These are phyloP conservation scores for Chaetomium cochliodes DNA, from an alignment of 495 filamentous ascomycete genomes.

Conservation along the genomic window DNA sequence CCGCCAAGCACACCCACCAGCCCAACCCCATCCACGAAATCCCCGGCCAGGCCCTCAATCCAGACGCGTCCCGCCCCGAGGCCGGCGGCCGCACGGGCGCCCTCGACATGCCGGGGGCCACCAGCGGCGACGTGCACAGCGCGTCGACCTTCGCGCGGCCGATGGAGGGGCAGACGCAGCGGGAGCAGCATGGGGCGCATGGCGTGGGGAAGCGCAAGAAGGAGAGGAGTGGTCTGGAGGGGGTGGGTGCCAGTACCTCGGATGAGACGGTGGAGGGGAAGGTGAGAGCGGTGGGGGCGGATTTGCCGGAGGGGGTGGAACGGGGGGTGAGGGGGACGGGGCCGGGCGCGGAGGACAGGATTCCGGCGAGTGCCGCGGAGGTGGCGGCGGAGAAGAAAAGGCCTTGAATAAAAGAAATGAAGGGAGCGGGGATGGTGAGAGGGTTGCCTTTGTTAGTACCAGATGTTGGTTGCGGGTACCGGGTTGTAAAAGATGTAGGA, in stretches of 20 bases:
- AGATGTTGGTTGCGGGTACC: too few relatives aligned
- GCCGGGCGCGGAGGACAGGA: slow-evolving; percentile 35
- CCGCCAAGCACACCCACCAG: slow-evolving; percentile 3
- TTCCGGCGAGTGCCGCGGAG: slow-evolving; percentile 48
- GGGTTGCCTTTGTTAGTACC: too few relatives aligned
- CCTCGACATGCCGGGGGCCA: slow-evolving; percentile 62
- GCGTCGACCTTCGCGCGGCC: slow-evolving; percentile 61
- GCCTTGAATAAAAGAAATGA: neutral
- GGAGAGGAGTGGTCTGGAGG: slow-evolving; percentile 53
- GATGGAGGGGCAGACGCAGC: slow-evolving; percentile 57
- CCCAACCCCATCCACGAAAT: slow-evolving; percentile 7
- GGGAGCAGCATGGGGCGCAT: slow-evolving; percentile 56
- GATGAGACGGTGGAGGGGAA: slow-evolving; percentile 39
- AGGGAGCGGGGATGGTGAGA: too few relatives aligned
- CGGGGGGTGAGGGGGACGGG: slow-evolving; percentile 9
- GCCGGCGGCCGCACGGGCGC: slow-evolving; percentile 32
- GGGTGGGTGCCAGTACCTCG: slow-evolving; percentile 44
- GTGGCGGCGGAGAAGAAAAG: slow-evolving; percentile 44
- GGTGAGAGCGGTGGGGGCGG: slow-evolving; percentile 27
- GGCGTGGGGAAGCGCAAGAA: slow-evolving; percentile 48
- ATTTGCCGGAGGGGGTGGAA: slow-evolving; percentile 23
- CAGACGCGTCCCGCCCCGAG: slow-evolving; percentile 1
- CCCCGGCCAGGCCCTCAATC: slow-evolving; percentile 52
- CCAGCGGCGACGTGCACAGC: slow-evolving; percentile 59
- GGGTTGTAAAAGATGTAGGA: too few relatives aligned